These are phyloP conservation scores for Tuber brumale DNA, from an alignment of 495 filamentous ascomycete genomes.

Conservation along the genomic window DNA sequence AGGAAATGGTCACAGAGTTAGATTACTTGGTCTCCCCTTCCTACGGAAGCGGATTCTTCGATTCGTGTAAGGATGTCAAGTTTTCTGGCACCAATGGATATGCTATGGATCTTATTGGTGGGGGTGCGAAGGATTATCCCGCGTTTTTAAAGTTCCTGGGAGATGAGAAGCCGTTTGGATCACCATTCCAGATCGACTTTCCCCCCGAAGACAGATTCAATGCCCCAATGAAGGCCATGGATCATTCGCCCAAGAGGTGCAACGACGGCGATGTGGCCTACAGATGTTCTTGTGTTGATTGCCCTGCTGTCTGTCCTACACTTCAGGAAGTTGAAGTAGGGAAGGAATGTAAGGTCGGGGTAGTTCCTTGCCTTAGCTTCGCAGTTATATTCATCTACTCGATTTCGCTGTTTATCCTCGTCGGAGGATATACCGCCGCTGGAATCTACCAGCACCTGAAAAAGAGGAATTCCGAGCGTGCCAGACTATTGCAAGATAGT, in stretches of 20 bases:
- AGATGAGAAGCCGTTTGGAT: conserved; percentile 77
- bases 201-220: conserved; percentile 49
- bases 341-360: conserved; percentile 71
- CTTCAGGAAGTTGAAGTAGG: conserved; percentile 63
- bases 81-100: conserved; percentile 86
- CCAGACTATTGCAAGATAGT: conserved; percentile 78
- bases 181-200: conserved; percentile 97
- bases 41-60: conserved; percentile 84
- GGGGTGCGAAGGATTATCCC: conserved; percentile 82
- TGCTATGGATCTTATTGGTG: conserved; percentile 92
- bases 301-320: conserved; percentile 72
- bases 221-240: conserved; percentile 58
- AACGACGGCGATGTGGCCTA: conserved; percentile 78
- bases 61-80: conserved; percentile 98
- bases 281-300: conserved; percentile 89
- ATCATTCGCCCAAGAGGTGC: conserved; percentile 66
- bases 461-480: conserved; percentile 66
- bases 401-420: conserved; percentile 59
- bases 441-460: conserved; percentile 65
- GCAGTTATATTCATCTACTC: conserved; percentile 81
- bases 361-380: conserved; percentile 85
- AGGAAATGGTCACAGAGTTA: conserved; percentile 73
- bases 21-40: conserved; percentile 82
- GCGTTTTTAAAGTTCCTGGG: conserved; percentile 86
- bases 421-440: conserved; percentile 62